phyloP scores from a whole-genome alignment of 306 rosid genomes.

The Inga oerstediana region DNA sequence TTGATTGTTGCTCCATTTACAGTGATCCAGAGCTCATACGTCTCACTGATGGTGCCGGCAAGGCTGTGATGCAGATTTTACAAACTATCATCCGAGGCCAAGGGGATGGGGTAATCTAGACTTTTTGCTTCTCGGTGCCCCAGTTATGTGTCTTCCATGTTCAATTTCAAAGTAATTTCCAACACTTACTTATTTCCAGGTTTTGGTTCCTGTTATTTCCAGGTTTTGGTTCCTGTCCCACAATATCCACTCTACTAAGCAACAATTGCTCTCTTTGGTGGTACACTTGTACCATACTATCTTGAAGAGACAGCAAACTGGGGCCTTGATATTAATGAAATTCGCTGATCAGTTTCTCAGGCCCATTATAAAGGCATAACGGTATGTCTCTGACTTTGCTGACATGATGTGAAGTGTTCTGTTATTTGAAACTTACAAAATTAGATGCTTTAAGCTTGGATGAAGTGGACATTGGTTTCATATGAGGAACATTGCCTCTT shows the following conservation, averaged over 20 bases:
- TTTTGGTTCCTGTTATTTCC: constrained; percentile 94
- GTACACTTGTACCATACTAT: constrained; percentile 91
- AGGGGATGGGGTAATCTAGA: constrained; percentile 81
- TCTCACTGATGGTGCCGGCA: constrained; percentile 98
- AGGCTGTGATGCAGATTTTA: constrained; percentile 96
- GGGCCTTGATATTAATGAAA: constrained; percentile 79
- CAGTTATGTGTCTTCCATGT: constrained; percentile 4
- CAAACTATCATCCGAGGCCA: constrained; percentile 75
- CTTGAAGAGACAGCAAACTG: constrained; percentile 96
- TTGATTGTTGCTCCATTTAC: constrained; percentile 43
- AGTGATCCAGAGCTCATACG: constrained; percentile 93
- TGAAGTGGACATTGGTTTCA: not conserved
- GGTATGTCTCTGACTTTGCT: constrained; percentile 54
- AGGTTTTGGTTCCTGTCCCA: constrained; percentile 34
- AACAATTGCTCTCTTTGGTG: constrained; percentile 82
- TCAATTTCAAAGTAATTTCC: constrained; percentile 24
- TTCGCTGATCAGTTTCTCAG: constrained; percentile 63
- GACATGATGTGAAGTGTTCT: constrained; percentile 9
- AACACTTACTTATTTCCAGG: constrained; percentile 50
- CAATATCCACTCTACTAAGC: constrained; percentile 99
- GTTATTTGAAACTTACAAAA: constrained; percentile 16
- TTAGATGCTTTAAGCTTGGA: constrained; percentile 28
- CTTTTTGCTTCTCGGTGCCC: not conserved
- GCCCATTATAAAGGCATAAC: constrained; percentile 82
- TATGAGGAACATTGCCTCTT: not conserved